Base-by-base conservation (phyloP, 345 rosid genomes). In the Boechera divaricarpa region DNA sequence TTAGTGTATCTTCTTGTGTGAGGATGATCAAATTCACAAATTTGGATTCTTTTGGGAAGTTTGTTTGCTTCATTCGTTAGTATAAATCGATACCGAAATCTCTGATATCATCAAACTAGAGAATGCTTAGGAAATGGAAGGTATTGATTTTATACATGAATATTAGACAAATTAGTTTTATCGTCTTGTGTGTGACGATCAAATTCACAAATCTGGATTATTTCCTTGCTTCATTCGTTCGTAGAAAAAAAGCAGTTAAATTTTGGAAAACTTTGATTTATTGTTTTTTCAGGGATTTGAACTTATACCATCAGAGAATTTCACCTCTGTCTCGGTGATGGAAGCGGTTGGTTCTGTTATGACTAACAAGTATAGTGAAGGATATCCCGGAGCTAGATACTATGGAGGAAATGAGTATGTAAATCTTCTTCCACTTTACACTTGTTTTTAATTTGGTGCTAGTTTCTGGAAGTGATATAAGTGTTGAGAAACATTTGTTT, bases 301-400 rank as follows among this genome's bases (percentile, higher is more conserved):
- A 72, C 95, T 92, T 53, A 92, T 94, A 70, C 97, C 98, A 3
- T 94, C 97, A 0, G 98, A 94, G 88, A 94, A 94, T 69, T 94
- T 94, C 80, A 92, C 98, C 1, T 94, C 98, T 4, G 73, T 87
- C 26, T 91, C 98, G 0, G 98, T 94, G 69, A 91, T 94, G 97
- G 87, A 90, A 92, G 97, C 97, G 13, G 97, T 94, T 72, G 98
- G 98, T 10, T 92, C 98, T 16, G 95, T 91, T 60, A 92, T 92
- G 97, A 94, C 97, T 58, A 94, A 94, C 83, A 92, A 94, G 72
- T 94, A 94, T 74, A 92, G 97, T 69, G 98, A 94, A 85, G 98
- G 98, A 3, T 94, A 92, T 73, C 98, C 97, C 4, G 98, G 97
- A 18, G 97, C 95, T 61, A 85, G 98, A 84, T 94, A 94, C 80